These are phyloP conservation scores for Tetrapisispora phaffii DNA, from an alignment of 805 yeast genomes.

Conservation along the genomic window DNA sequence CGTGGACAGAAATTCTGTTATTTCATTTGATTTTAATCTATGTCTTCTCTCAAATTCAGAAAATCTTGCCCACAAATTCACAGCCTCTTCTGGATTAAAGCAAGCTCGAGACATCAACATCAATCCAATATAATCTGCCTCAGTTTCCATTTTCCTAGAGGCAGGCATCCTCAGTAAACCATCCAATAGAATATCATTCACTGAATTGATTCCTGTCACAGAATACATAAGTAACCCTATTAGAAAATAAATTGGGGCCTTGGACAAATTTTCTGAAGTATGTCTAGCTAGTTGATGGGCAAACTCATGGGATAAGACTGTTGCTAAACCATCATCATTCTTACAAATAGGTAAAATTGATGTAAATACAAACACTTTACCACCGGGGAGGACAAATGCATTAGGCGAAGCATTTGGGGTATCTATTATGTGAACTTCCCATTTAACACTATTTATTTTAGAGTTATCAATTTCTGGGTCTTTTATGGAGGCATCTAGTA, in stretches of 20 bases:
- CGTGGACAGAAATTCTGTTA: constrained; percentile 64
- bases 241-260: constrained; percentile 58
- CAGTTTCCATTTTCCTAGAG: constrained; percentile 87
- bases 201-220: constrained; percentile 46
- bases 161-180: constrained; percentile 69
- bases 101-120: constrained; percentile 89
- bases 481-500: constrained; percentile 49
- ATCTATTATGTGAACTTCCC: constrained; percentile 77
- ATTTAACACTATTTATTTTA: constrained; percentile 31
- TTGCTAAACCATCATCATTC: constrained; percentile 88
- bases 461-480: constrained; percentile 30
- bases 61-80: constrained; percentile 79
- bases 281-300: constrained; percentile 94
- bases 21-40: constrained; percentile 14
- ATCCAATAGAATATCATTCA: constrained; percentile 44
- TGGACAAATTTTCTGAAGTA: constrained; percentile 71
- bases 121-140: constrained; percentile 91
- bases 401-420: constrained; percentile 75
- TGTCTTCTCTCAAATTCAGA: constrained; percentile 35
- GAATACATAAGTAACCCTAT: constrained; percentile 46
- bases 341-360: constrained; percentile 68
- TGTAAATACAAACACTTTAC: constrained; percentile 83
- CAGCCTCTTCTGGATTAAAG: constrained; percentile 66
- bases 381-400: constrained; percentile 93
- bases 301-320: constrained; percentile 86